phyloP scores from a whole-genome alignment of 305 asterid species.

The Fraxinus sp. region DNA sequence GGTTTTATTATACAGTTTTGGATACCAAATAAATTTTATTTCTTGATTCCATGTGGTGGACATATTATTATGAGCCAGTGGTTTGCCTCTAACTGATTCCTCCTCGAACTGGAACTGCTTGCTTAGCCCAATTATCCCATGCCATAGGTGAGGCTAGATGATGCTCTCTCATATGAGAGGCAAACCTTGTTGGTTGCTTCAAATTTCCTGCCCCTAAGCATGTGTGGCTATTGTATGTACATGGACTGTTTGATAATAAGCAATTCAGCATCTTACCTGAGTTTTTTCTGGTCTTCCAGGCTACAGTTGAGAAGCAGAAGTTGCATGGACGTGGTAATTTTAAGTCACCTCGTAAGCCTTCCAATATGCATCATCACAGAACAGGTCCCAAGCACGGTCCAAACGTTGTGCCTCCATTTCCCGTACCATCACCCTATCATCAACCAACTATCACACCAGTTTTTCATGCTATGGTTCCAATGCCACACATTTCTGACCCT shows the following conservation, averaged over 20 bases:
- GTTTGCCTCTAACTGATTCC: background rate
- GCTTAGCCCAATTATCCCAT: conserved; percentile 1
- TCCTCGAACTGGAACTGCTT: background rate
- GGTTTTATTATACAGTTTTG: background rate
- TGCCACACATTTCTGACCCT: conserved; percentile 48
- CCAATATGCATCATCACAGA: conserved; percentile 49
- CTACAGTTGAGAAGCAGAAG: conserved; percentile 55
- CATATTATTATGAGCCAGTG: background rate
- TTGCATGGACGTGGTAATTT: conserved; percentile 51
- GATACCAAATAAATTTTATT: too few species aligned
- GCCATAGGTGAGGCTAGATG: background rate
- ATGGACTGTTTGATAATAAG: background rate
- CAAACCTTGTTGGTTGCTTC: background rate
- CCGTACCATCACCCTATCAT: conserved; percentile 48
- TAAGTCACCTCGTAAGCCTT: conserved; percentile 51
- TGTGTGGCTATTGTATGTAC: background rate
- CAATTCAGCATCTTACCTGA: conserved; percentile 19
- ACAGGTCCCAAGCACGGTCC: conserved; percentile 55
- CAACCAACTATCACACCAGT: conserved; percentile 45
- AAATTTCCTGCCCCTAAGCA: conserved; percentile 1
- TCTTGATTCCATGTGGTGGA: conserved; percentile 14
- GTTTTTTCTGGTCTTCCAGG: conserved; percentile 42
- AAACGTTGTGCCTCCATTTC: conserved; percentile 53
- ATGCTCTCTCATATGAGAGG: conserved; percentile 5
- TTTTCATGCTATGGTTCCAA: conserved; percentile 60